phyloP scores from a whole-genome alignment of 768 basidiomycete genomes.

The Suillus alpinus region DNA sequence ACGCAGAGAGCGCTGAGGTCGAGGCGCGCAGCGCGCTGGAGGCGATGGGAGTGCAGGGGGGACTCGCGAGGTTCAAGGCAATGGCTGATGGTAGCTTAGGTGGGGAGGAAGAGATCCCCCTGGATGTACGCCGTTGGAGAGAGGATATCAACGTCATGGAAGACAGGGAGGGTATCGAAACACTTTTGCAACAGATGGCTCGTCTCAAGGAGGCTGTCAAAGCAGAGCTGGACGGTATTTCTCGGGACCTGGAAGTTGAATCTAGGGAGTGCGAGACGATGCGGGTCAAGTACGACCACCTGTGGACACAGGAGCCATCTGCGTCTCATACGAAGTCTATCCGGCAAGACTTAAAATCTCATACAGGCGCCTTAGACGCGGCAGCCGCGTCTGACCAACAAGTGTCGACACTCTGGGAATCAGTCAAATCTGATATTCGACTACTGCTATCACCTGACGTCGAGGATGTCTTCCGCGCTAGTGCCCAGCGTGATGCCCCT shows the following conservation, averaged over 20 bases:
- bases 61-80: constrained; percentile 63
- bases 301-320: constrained; percentile 85
- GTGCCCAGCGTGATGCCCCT: constrained; percentile 38
- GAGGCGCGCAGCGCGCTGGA: constrained; percentile 80
- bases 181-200: constrained; percentile 55
- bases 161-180: constrained; percentile 64
- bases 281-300: constrained; percentile 83
- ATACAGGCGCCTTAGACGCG: constrained; percentile 66
- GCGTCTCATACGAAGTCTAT: constrained; percentile 67
- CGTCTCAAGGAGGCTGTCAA: constrained; percentile 56
- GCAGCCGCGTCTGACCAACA: constrained; percentile 80
- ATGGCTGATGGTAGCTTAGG: constrained; percentile 66
- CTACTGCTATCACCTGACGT: constrained; percentile 57
- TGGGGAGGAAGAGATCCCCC: constrained; percentile 64
- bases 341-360: constrained; percentile 78
- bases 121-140: constrained; percentile 70
- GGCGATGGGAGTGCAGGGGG: constrained; percentile 73
- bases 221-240: constrained; percentile 58
- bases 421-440: constrained; percentile 60
- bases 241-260: constrained; percentile 75
- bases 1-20: constrained; percentile 77
- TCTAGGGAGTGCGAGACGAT: constrained; percentile 83
- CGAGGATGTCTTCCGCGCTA: constrained; percentile 63
- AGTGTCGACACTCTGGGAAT: constrained; percentile 69
- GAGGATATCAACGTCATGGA: constrained; percentile 73